Conservation (phyloP, 2,329 filamentous ascomycete genomes). For the Colletotrichum sp. region DNA sequence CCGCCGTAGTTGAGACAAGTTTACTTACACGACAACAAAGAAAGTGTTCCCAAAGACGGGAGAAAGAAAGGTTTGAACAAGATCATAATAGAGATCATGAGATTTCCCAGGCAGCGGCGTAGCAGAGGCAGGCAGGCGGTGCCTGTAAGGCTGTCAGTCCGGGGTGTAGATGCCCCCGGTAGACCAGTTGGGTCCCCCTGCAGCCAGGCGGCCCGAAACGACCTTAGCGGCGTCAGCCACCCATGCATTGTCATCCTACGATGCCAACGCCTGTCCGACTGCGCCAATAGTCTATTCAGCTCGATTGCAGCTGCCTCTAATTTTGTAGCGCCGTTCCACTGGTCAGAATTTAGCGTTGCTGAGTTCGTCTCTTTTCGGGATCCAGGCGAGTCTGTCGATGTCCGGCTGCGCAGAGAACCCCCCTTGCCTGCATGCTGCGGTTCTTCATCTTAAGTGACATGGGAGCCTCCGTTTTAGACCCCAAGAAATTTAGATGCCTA, state of each 20-base stretch:
- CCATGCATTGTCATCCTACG: conserved; percentile 14
- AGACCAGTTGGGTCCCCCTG: conserved; percentile 4
- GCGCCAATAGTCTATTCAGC: conserved; percentile 6
- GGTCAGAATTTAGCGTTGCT: conserved; percentile 8
- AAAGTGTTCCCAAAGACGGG: neutral
- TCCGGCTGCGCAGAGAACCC: neutral
- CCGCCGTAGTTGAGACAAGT: neutral
- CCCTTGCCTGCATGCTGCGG: neutral
- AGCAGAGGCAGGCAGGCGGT: neutral
- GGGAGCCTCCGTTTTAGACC: neutral
- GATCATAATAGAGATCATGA: neutral
- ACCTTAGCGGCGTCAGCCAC: conserved; percentile 14
- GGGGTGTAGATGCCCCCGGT: neutral
- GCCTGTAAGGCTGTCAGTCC: conserved; percentile 1
- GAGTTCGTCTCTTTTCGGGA: neutral
- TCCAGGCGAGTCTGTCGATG: neutral
- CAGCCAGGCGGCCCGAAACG: conserved; percentile 15
- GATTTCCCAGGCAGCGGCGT: conserved; percentile 1
- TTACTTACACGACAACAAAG: neutral
- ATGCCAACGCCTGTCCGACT: neutral
- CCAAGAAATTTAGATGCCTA: conserved; percentile 6
- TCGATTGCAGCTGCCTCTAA: neutral
- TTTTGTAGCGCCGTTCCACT: conserved; percentile 4
- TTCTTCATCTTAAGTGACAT: neutral
- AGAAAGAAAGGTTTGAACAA: neutral